Evolutionary conservation across 257 asterid species (phyloP).

Genomic region (Cynanchum wilfordii): DNA sequence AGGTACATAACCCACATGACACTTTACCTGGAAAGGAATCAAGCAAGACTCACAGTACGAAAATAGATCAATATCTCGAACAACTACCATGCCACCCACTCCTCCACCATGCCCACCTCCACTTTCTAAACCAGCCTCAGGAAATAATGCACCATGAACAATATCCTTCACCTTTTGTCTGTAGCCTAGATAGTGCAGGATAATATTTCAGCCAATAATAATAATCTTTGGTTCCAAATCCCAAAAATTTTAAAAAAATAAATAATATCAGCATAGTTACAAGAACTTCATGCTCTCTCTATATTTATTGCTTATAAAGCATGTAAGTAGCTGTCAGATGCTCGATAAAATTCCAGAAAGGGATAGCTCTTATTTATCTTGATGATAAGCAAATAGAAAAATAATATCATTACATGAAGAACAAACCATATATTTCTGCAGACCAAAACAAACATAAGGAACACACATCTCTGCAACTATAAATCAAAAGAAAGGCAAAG

Average conservation of each 20-base stretch:
- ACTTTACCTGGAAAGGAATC: conserved; percentile 89
- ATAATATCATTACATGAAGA: neutral
- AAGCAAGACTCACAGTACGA: conserved; percentile 92
- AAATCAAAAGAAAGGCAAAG: conserved; percentile 9
- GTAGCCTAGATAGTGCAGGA: conserved; percentile 48
- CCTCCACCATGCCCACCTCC: conserved; percentile 85
- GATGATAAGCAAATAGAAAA: neutral
- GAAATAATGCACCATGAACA: conserved; percentile 81
- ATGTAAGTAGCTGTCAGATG: neutral
- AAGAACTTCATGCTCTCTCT: neutral
- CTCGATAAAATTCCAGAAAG: neutral
- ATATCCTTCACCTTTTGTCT: conserved; percentile 66
- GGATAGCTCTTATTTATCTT: too few relatives aligned
- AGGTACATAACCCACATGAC: conserved; percentile 88
- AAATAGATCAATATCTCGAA: conserved; percentile 90
- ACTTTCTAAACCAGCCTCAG: conserved; percentile 76
- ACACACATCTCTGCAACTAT: neutral
- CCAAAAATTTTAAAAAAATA: neutral
- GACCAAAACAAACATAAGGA: neutral
- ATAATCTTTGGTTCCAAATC: neutral
- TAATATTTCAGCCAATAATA: conserved; percentile 1
- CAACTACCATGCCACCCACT: conserved; percentile 86
- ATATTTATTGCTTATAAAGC: neutral
- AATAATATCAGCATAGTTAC: neutral
- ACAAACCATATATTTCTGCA: neutral